phyloP scores from a whole-genome alignment of 148 eudicot species.

The Hydrangea macrophylla region DNA sequence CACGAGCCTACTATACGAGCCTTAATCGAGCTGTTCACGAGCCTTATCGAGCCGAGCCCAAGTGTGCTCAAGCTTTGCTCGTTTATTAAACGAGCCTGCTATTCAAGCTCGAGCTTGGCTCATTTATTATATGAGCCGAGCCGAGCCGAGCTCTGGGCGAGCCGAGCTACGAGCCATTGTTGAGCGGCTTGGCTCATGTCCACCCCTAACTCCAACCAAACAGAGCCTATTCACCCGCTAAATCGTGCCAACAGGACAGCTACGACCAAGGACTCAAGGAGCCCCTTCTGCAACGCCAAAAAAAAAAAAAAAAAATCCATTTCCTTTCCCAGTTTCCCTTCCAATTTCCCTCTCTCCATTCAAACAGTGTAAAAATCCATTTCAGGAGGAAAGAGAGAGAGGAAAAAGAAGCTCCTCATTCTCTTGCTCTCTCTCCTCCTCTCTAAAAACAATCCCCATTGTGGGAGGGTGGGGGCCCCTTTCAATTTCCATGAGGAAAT shows the following conservation, averaged over 20 bases:
- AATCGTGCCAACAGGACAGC: slow-evolving; percentile 34
- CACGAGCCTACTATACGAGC: no score
- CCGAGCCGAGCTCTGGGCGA: no score
- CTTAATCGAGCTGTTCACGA: no score
- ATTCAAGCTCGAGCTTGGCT: no score
- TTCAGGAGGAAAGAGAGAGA: slow-evolving; percentile 4
- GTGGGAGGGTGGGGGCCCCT: no score
- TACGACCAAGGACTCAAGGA: slow-evolving; percentile 46
- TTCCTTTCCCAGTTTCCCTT: neutral
- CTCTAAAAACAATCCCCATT: neutral
- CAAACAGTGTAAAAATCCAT: neutral
- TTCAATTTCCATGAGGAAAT: slow-evolving; percentile 36
- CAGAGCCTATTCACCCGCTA: slow-evolving; percentile 7
- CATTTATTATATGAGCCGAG: no score
- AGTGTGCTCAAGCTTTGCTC: no score
- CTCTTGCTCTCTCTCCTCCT: neutral
- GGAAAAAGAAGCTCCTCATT: slow-evolving; percentile 12
- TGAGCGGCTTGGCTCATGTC: no score
- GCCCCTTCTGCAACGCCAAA: slow-evolving; percentile 29
- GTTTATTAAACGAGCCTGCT: no score
- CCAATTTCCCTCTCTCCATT: slow-evolving; percentile 2
- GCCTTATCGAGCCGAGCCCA: no score
- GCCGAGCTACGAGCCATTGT: no score
- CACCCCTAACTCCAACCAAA: no score
- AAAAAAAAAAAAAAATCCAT: neutral